Evolutionary conservation across 129 eudicot genomes (phyloP).

Genomic region (Ambrosia artemisiifolia): DNA sequence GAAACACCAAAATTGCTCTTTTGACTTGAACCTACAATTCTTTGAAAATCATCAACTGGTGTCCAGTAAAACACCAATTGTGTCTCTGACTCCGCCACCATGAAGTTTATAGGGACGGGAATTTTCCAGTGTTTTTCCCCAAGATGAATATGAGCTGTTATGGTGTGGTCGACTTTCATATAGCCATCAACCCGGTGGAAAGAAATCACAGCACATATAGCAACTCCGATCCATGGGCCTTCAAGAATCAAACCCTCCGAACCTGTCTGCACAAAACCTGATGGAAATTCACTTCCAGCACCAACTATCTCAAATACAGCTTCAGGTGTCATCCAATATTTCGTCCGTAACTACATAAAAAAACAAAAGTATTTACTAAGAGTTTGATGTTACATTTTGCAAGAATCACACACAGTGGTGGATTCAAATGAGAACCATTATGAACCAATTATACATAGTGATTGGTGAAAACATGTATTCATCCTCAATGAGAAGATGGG

Average conservation of each 20-base stretch:
- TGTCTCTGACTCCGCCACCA: constrained; percentile 12
- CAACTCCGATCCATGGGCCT: constrained; percentile 23
- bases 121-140: not conserved
- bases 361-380: too few species aligned
- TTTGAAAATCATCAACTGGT: not conserved
- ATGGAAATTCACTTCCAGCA: not conserved
- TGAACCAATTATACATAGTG: too few species aligned
- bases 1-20: not conserved
- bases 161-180: too few species aligned
- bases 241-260: not conserved
- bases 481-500: too few species aligned
- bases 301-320: constrained; percentile 27
- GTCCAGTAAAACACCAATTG: constrained; percentile 20
- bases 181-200: not conserved
- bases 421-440: too few species aligned
- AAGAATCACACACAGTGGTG: too few species aligned
- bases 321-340: constrained; percentile 14
- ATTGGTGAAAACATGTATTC: too few species aligned
- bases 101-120: not conserved
- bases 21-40: not conserved
- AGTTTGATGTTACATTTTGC: too few species aligned
- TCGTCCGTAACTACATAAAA: not conserved
- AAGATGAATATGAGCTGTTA: too few species aligned
- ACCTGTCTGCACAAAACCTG: not conserved
- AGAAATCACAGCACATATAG: constrained; percentile 16